Base-by-base conservation (phyloP, 2,329 filamentous ascomycete species). In the Chrysoporthe austroafricana region DNA sequence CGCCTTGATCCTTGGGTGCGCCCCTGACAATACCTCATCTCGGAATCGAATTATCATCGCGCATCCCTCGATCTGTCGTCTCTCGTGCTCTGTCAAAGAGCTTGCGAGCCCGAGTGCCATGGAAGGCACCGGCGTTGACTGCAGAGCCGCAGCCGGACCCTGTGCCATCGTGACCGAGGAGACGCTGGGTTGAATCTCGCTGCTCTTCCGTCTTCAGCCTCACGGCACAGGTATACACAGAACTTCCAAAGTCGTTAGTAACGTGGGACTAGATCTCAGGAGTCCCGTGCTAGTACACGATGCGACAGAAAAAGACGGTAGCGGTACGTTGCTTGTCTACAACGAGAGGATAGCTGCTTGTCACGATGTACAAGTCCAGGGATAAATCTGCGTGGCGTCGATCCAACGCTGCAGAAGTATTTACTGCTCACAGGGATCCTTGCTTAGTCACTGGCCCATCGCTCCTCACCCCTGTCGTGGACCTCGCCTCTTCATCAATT, bases 21-120 rank as follows among this genome's bases (percentile, higher is more conserved):
- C 88, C 76, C 94, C 94, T 77, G 92, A 88, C 76, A 96, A 84
- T 73, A 98, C 86, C 73, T 89, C 85, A 82, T 97, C 91, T 79
- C 90, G 90, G 79, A 98, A 89, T 73, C 85, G 87, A 75, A 97
- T 78, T 74, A 98, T 91, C 80, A 90, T 93, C 76, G 91, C 87
- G 82, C 93, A 96, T 79, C 94, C 88, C 74, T 83, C 79, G 62
- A 90, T 79, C 75, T 90, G 87, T 74, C 85, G 81, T 68, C 83
- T 76, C 72, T 87, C 84, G 69, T 84, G 82, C 70, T 83, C 76
- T 66, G 81, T 77, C 46, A 76, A 70, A 58, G 73, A 68, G 73
- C 79, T 61, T 26, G 58, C 11, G 11, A 34, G 3, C 26, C 43
- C 62, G 26, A 58, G 39, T 32, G 69, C 69, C 64, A 66, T 60